These are phyloP conservation scores for Claviceps cyperi DNA, from an alignment of 2,329 filamentous ascomycete species.

Conservation along the genomic window DNA sequence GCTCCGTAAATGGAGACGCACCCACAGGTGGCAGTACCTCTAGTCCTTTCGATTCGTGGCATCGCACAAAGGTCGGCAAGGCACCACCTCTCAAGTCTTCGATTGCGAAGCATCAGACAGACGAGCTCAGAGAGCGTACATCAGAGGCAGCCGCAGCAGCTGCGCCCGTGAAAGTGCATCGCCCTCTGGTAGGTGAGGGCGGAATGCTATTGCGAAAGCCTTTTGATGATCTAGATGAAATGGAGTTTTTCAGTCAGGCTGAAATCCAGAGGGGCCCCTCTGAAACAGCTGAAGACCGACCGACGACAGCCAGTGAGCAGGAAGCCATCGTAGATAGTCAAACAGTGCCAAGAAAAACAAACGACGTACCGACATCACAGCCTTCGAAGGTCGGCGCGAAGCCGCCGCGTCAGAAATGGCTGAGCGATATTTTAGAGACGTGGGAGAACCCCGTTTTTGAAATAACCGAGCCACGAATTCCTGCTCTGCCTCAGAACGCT, in stretches of 20 bases:
- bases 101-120: not conserved
- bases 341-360: not conserved
- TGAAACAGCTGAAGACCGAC: not conserved
- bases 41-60: constrained; percentile 16
- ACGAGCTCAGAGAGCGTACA: not conserved
- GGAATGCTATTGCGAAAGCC: constrained; percentile 30
- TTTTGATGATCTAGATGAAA: constrained; percentile 23
- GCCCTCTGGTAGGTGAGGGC: constrained; percentile 23
- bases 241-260: not conserved
- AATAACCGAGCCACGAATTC: constrained; percentile 29
- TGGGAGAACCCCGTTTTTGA: constrained; percentile 71
- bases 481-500: constrained; percentile 18
- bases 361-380: not conserved
- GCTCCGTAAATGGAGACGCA: not conserved
- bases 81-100: constrained; percentile 3
- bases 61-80: constrained; percentile 20
- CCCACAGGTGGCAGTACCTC: not conserved
- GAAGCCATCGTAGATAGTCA: not conserved
- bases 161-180: not conserved
- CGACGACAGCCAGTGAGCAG: not conserved
- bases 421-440: constrained; percentile 41
- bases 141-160: too few relatives aligned
- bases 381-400: constrained; percentile 3
- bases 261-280: too few relatives aligned
- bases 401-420: constrained; percentile 31